These are phyloP conservation scores for Arabidopsis hybrid DNA, from an alignment of 441 rosid genomes.

Conservation along the genomic window DNA sequence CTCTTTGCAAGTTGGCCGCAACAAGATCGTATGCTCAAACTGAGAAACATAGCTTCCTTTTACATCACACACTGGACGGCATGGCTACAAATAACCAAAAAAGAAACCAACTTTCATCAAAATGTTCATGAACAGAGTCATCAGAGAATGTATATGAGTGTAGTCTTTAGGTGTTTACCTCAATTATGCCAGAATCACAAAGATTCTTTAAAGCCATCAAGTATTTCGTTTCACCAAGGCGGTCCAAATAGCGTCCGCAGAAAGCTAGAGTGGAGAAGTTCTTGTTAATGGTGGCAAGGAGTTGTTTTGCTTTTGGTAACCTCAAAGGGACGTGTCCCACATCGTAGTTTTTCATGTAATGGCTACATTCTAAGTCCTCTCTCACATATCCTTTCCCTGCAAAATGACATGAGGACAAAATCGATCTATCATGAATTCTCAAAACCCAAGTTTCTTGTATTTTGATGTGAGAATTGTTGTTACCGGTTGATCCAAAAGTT, in stretches of 20 bases:
- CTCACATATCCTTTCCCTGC: conserved; percentile 92
- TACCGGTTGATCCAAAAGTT: conserved; percentile 96
- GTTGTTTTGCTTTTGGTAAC: conserved; percentile 91
- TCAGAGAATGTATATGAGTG: not conserved
- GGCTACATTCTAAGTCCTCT: conserved; percentile 96
- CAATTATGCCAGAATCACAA: conserved; percentile 84
- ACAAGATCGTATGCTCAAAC: conserved; percentile 90
- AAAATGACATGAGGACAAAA: conserved; percentile 4
- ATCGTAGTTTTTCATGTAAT: conserved; percentile 91
- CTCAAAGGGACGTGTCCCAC: conserved; percentile 84
- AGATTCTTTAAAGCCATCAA: conserved; percentile 86
- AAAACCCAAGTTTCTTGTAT: not conserved
- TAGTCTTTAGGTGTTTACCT: conserved; percentile 56
- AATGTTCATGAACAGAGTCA: not conserved
- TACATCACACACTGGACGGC: conserved; percentile 85
- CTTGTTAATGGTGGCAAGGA: conserved; percentile 86
- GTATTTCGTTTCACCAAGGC: conserved; percentile 89
- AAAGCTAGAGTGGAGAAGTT: conserved; percentile 93
- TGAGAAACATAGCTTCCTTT: conserved; percentile 96
- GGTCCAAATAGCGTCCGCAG: conserved; percentile 88
- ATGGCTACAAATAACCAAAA: conserved; percentile 57
- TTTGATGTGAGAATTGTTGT: conserved; percentile 11
- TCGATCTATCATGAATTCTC: not conserved
- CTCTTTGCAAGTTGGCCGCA: conserved; percentile 97
- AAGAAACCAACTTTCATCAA: conserved; percentile 10